Evolutionary conservation across 2,329 filamentous ascomycete genomes (phyloP), one percentile per base, ranked within the genome.

Genomic region (Aspergillus sp.): DNA sequence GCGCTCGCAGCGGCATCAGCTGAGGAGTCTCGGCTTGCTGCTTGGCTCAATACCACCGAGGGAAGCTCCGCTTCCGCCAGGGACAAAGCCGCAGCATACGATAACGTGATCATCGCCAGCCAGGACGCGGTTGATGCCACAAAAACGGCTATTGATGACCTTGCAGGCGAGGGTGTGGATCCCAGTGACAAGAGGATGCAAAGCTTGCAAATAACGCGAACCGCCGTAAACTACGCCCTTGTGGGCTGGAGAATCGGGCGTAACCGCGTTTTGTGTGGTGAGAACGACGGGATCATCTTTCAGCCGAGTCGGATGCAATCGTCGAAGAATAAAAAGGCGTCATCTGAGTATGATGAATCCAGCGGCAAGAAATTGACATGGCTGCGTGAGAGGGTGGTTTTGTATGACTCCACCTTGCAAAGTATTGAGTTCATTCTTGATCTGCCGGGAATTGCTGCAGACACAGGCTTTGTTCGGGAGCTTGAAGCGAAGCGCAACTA

Each of bases 81-180:
- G 64, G 90, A 95, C 59, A 86, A 88, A 68, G 91, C 93, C 11
- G 89, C 88, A 8, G 91, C 91, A 6, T 99, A 98, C 73, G 95
- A 99, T 66, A 90, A 89, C 61, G 88, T 98, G 53, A 85, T 99
- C 24, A 91, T 89, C 64, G 87, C 92, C 20, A 95, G 91, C 64
- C 95, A 98, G 75, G 93, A 99, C 71, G 91, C 91, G 3, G 91
- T 93, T 19, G 95, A 99, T 75, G 91, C 92, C 5, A 95, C 93
- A 0, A 96, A 96, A 75, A 87, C 89, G 66, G 92, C 92, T 11
- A 96, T 97, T 59, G 93, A 98, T 64, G 95, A 98, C 73, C 80
- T 97, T 57, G 85, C 86, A 51, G 87, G 84, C 59, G 95, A 99
- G 72, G 90, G 91, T 1, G 85, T 96, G 13, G 84, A 90, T 20